Conservation (phyloP, 2,329 filamentous ascomycete species). For the Fusarium nematophilum region DNA sequence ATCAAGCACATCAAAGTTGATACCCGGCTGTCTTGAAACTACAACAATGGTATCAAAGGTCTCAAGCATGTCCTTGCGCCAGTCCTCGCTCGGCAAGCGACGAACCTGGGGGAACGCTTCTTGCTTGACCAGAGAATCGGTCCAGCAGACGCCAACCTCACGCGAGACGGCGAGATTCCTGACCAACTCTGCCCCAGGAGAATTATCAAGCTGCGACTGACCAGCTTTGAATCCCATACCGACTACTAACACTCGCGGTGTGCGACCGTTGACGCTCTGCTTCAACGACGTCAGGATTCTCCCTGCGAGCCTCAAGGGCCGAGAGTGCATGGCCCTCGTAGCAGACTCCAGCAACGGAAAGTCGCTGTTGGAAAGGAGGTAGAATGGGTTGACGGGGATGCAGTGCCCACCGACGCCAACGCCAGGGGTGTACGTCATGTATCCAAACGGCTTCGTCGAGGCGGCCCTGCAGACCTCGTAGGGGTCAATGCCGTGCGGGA, state of each 20-base stretch:
- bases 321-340: slow-evolving; percentile 53
- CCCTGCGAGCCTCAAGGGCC: slow-evolving; percentile 53
- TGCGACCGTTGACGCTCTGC: slow-evolving; percentile 9
- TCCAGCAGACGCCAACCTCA: slow-evolving; percentile 53
- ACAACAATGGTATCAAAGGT: slow-evolving; percentile 56
- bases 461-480: slow-evolving; percentile 62
- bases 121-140: slow-evolving; percentile 55
- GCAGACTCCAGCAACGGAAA: slow-evolving; percentile 59
- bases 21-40: slow-evolving; percentile 51
- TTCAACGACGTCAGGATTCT: slow-evolving; percentile 43
- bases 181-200: slow-evolving; percentile 56
- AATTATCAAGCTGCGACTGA: slow-evolving; percentile 57
- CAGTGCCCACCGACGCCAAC: slow-evolving; percentile 66
- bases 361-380: slow-evolving; percentile 58
- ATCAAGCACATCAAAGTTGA: slow-evolving; percentile 53
- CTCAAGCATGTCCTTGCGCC: slow-evolving; percentile 50
- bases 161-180: slow-evolving; percentile 48
- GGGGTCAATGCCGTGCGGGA: slow-evolving; percentile 56
- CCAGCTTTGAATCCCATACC: slow-evolving; percentile 62
- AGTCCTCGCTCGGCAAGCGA: slow-evolving; percentile 50
- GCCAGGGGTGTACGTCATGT: slow-evolving; percentile 57
- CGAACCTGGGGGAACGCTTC: slow-evolving; percentile 51
- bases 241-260: slow-evolving; percentile 53
- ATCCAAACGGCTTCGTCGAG: slow-evolving; percentile 63
- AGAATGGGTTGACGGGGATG: slow-evolving; percentile 65